Base-by-base conservation (phyloP, 805 yeast genomes). In the Barnettozyma botsteinii region DNA sequence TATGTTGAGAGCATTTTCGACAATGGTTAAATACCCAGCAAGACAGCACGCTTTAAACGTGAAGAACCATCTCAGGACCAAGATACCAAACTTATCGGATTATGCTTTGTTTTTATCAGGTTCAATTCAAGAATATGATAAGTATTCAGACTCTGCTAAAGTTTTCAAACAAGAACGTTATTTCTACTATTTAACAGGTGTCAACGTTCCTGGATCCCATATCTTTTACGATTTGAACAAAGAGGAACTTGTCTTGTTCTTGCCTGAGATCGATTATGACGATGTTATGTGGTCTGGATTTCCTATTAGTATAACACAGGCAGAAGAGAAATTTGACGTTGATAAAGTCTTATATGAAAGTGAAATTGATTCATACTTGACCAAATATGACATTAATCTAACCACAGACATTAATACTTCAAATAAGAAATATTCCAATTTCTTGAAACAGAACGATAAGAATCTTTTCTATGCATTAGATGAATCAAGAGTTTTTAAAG, bases 271-370 rank as follows among this genome's bases (percentile, higher is more conserved):
- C 29, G 96, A 88, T 55, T 64, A 72, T 31, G 98, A 93, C 32
- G 96, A 86, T 56, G 83, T 91, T 31, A 83, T 93, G 87, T 91
- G 98, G 98, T 81, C 93, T 42, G 98, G 98, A 0, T 56, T 82
- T 61, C 98, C 98, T 5, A 47, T 86, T 38, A 65, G 76, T 29
- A 47, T 70, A 4, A 80, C 81, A 34, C 79, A 81, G 15, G 96
- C 96, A 0, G 39, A 60, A 35, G 57, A 66, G 17, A 70, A 68
- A 45, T 91, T 64, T 51, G 96, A 91, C 53, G 89, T 87, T 23
- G 98, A 93, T 59, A 82, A 77, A 31, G 94, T 89, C 34, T 60
- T 75, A 42, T 85, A 81, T 52, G 73, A 70, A 10, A 52, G 61
- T n/a, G 79, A 75, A 5, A 55, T 88, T 33, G 61, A 62, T 23